Conservation (phyloP, 306 rosid genomes). For the Dalbergia oliveri region DNA sequence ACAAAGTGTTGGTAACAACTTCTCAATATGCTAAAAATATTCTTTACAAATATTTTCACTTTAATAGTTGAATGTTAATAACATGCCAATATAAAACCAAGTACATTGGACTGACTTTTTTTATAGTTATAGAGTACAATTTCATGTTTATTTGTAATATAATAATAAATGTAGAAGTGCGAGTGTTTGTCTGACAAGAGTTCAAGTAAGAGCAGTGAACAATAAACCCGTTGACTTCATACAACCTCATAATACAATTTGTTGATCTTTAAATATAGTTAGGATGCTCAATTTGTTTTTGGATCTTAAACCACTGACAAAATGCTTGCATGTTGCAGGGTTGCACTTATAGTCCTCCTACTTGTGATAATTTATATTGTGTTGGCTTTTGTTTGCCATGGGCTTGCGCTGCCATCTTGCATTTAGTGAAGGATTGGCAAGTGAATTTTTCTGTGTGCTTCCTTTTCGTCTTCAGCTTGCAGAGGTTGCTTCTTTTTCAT, state of each 20-base stretch:
- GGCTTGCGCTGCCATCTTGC: conserved; percentile 81
- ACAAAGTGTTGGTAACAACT: conserved; percentile 1
- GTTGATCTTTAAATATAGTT: conserved; percentile 22
- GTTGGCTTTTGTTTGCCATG: conserved; percentile 92
- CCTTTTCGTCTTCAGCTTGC: conserved; percentile 43
- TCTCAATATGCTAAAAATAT: background rate
- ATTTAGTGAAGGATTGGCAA: conserved; percentile 53
- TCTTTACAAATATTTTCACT: conserved; percentile 1
- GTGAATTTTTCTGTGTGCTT: conserved; percentile 48
- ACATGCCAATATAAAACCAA: background rate
- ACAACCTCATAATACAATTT: conserved; percentile 6
- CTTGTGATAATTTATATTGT: conserved; percentile 76
- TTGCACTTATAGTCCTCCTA: conserved; percentile 77
- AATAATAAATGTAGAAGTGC: conserved; percentile 10
- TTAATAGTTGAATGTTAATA: background rate
- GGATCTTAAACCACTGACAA: conserved; percentile 42
- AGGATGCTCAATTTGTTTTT: conserved; percentile 14
- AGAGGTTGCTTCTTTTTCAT: conserved; percentile 45
- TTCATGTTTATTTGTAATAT: conserved; percentile 13
- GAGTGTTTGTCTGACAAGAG: conserved; percentile 19
- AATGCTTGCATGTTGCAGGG: conserved; percentile 67
- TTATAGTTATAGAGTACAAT: background rate
- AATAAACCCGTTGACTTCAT: conserved; percentile 24
- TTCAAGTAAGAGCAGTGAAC: conserved; percentile 9
- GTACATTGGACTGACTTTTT: too few species aligned